Base-by-base conservation (phyloP, 148 eudicot species). In the Rhododendron ferrugineum region DNA sequence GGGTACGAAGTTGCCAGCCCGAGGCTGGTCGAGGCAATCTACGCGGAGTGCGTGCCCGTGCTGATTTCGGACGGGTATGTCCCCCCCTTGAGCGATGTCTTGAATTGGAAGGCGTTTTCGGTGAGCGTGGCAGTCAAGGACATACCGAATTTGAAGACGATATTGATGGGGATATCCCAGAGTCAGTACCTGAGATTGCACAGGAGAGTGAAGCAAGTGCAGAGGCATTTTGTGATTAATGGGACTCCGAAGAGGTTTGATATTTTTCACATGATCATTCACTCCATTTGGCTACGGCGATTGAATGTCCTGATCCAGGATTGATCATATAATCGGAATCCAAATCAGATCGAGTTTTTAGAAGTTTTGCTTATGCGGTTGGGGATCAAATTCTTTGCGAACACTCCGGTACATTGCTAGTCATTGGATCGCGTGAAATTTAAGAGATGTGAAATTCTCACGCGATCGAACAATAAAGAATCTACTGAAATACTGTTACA, bases 1-100 rank as follows among this genome's bases (percentile, higher is more conserved):
- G 94, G 96, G 11, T 93, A 88, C 23, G 94, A 93, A 84, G 96
- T 93, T 4, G 96, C 96, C 0, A 92, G 94, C 84, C 91, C 94
- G 0, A 80, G 96, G n/a, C 74, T 89, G 1, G 93, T 89, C 8
- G 94, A 93, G 85, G 93, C 96, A 1, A 90, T 92, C 13, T 93
- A 92, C 82, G 77, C 92, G 0, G 94, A 90, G n/a, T 92, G 94
- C 37, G 86, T 93, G 5, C 96, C 96, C 0, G 92, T 93, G 1
- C 18, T 93, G 44, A 92, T 93, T 14, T 91, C 93, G 0, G 86
- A 88, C 1, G 80, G 84, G 10, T 93, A 92, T 68, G 87, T 86
- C 8, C 90, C 86, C 2, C 94, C 94, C 0, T 88, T 92, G 14
- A 89, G 92, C 73, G 94, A 93, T 75, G 94, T 93, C 9, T 56